Evolutionary conservation across 306 rosid species (phyloP), one percentile per base, ranked within the genome.

Genomic region (Senna tora): DNA sequence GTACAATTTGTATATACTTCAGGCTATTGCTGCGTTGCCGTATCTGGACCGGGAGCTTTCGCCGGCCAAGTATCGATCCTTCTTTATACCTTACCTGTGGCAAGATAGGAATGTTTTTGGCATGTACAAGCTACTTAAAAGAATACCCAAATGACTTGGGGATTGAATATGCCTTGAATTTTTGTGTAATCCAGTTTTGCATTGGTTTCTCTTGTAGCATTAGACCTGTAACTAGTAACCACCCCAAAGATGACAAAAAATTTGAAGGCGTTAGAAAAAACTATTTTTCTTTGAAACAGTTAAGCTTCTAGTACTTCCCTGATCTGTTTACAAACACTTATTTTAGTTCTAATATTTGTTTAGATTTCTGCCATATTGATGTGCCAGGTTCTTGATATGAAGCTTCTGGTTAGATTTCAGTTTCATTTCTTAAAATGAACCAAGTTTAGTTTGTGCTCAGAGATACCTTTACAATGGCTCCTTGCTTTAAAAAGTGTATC

Each of bases 41-140:
- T 95, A 95, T 78, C 84, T 95, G 69, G 96, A 95, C 79, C 80
- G 96, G 52, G 99, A 89, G 84, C 89, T 95, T 50, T 95, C 99
- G 7, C 99, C 96, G 2, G 80, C 97, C 43, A 66, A 77, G 66
- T 82, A 86, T 79, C 91, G 99, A 64, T 95, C 99, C 12, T 95
- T 95, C 74, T 95, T 91, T 86, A 85, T 95, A 56, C 99, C 97
- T 1, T 73, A 84, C 83, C 86, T 91, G 39, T 95, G 99, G 99
- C 89, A 84, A 84, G 77, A 77, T n/a, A 88, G 79, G 84, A 95
- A 95, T 80, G 87, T 86, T 25, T 95, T 95, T 80, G 99, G 99
- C 81, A 82, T 83, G 92, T 95, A 95, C 11, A 62, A 62, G 67
- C 50, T 62, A 2, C 67, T 62, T 14, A 62, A 25, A 62, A 62